These are phyloP conservation scores for Scytalidium lignicola DNA, from an alignment of 2,329 filamentous ascomycete species.

Conservation along the genomic window DNA sequence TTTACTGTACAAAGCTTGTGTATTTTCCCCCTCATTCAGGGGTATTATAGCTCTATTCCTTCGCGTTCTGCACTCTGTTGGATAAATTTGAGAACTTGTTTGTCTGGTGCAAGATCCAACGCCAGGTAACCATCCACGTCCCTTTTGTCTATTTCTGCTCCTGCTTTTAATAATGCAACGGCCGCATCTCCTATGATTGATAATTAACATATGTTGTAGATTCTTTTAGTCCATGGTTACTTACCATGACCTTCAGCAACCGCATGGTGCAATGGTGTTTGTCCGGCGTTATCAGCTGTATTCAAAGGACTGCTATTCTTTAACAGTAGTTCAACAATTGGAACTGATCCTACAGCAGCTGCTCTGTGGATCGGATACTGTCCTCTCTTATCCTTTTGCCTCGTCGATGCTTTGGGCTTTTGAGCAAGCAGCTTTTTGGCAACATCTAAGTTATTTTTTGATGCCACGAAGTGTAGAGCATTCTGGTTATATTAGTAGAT, in stretches of 20 bases:
- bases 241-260: constrained; percentile 68
- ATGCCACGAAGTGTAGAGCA: constrained; percentile 84
- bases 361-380: constrained; percentile 89
- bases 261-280: constrained; percentile 87
- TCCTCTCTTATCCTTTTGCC: constrained; percentile 79
- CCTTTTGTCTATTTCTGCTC: constrained; percentile 75
- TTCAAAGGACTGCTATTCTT: constrained; percentile 76
- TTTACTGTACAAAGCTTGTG: background rate
- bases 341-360: constrained; percentile 82
- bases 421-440: constrained; percentile 71
- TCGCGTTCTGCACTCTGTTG: constrained; percentile 75
- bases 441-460: constrained; percentile 80
- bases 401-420: constrained; percentile 65
- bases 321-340: constrained; percentile 76
- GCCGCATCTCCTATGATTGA: constrained; percentile 64
- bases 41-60: constrained; percentile 58
- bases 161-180: constrained; percentile 73
- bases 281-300: constrained; percentile 74
- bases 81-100: constrained; percentile 75
- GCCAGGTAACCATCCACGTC: constrained; percentile 67
- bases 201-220: background rate
- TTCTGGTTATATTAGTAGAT: constrained; percentile 50
- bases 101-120: constrained; percentile 80
- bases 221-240: constrained; percentile 14
- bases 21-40: constrained; percentile 1